These are phyloP conservation scores for Aspergillus cristatus DNA, from an alignment of 495 filamentous ascomycete species.

Conservation along the genomic window DNA sequence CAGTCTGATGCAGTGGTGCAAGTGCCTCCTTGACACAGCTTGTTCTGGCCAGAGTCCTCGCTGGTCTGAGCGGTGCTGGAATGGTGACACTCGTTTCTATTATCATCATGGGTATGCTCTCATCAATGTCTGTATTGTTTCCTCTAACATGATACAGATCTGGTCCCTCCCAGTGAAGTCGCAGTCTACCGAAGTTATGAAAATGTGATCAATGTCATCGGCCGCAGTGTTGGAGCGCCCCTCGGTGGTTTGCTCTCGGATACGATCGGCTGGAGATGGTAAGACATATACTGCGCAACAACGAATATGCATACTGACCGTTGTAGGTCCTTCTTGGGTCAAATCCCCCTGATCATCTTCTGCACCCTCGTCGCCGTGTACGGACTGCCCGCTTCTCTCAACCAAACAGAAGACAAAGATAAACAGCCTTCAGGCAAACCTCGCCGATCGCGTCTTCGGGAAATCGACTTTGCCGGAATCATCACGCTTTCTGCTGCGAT, in stretches of 20 bases:
- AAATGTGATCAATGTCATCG: slow-evolving; percentile 1
- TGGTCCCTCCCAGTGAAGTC: slow-evolving; percentile 3
- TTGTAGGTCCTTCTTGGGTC: slow-evolving; percentile 3
- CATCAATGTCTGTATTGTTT: background rate
- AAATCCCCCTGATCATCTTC: background rate
- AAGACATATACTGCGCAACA: no score
- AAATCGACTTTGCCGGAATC: background rate
- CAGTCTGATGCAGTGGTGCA: slow-evolving; percentile 9
- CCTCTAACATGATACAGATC: background rate
- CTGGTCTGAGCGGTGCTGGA: slow-evolving; percentile 15
- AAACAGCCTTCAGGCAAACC: background rate
- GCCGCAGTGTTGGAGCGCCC: slow-evolving; percentile 1
- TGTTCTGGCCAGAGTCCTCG: slow-evolving; percentile 10
- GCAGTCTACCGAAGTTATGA: slow-evolving; percentile 3
- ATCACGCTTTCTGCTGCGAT: background rate
- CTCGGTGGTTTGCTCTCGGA: slow-evolving; percentile 1
- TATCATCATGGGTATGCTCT: slow-evolving; percentile 10
- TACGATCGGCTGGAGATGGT: slow-evolving; percentile 4
- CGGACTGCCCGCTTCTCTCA: background rate
- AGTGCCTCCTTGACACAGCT: slow-evolving; percentile 7
- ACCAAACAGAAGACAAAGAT: background rate
- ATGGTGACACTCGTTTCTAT: slow-evolving; percentile 11
- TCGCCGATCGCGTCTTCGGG: background rate
- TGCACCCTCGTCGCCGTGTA: background rate
- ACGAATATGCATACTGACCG: background rate